Percentiles rank a stretch among this genome's conserved stretches.
Evolutionary conservation across 140 eudicot genomes (phyloP).

Genomic region (Flaveria floridana): DNA sequence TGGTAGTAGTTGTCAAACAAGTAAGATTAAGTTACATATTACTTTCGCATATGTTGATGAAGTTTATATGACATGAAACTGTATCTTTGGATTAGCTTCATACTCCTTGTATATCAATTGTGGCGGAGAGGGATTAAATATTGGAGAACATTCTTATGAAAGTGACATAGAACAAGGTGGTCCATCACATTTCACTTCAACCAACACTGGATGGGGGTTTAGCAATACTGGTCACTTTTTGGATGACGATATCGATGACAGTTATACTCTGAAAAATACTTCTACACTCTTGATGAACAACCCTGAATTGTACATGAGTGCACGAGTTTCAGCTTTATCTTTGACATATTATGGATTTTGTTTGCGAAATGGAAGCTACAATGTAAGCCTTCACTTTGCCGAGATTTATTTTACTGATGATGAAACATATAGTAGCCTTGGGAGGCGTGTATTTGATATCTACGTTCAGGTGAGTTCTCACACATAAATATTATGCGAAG

Average conservation of each 20-base stretch:
- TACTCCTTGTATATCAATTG: constrained; percentile 52
- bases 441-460: constrained; percentile 70
- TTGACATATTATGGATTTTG: constrained; percentile 67
- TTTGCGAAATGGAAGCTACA: constrained; percentile 57
- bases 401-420: constrained; percentile 57
- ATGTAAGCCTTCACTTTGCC: constrained; percentile 70
- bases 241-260: constrained; percentile 32
- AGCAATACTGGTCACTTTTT: constrained; percentile 70
- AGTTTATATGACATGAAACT: background rate
- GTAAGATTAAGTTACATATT: constrained; percentile 39
- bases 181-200: constrained; percentile 31
- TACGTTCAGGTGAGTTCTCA: constrained; percentile 56
- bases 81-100: constrained; percentile 32
- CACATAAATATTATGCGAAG: background rate
- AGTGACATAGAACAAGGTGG: constrained; percentile 32
- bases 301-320: constrained; percentile 43
- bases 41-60: background rate
- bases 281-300: constrained; percentile 24
- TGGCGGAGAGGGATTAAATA: constrained; percentile 41
- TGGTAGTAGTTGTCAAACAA: constrained; percentile 33
- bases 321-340: constrained; percentile 57
- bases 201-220: constrained; percentile 53
- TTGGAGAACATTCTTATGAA: constrained; percentile 32
- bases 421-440: constrained; percentile 57
- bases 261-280: constrained; percentile 27